Base-by-base conservation (phyloP, 352 stramenopile genomes). In the Phytophthora pinifolia region DNA sequence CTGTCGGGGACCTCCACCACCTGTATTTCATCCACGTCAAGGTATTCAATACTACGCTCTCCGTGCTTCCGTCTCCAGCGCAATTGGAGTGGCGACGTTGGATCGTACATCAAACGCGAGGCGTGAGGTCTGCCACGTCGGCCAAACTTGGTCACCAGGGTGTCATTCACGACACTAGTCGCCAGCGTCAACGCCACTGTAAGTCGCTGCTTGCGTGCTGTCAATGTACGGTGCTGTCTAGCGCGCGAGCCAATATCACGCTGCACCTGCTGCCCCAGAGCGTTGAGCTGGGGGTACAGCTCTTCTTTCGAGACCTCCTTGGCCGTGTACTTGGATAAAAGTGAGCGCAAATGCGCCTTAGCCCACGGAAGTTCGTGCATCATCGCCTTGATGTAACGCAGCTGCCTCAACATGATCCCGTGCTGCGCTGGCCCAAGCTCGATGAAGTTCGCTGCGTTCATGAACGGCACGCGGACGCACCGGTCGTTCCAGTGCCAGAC, bases 331-430 rank as follows among this genome's bases (percentile, higher is more conserved):
- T 67, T 62, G 1, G 79, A 74, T 17, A 93, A 42, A 15, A 93
- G 51, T 12, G 81, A 64, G 13, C 79, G 79, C 9, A 93, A 47
- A 31, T 87, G 78, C 4, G 76, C 62, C 57, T 93, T 93, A 1
- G 80, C 83, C 83, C 83, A 93, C 31, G 83, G 80, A n/a, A 91
- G 64, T 17, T 93, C 76, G 46, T 91, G 77, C 83, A 91, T 93
- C 39, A 88, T 79, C 7, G 70, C 76, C 62, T 90, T 91, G 34
- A 93, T 73, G 59, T 87, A 93, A n/a, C 83, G 80, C 17, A 93
- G 51, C 42, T 93, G 83, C 2, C 72, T 65, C n/a, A 93, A 37
- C 83, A 93, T 93, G 42, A 93, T 71, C 6, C 75, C 71, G 39
- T 93, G 83, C 54, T 93, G 83, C 7, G 86, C 71, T 32, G 83